Base-by-base conservation (phyloP, 73 alveolate genomes). In the Symbiodinium pilosum region DNA sequence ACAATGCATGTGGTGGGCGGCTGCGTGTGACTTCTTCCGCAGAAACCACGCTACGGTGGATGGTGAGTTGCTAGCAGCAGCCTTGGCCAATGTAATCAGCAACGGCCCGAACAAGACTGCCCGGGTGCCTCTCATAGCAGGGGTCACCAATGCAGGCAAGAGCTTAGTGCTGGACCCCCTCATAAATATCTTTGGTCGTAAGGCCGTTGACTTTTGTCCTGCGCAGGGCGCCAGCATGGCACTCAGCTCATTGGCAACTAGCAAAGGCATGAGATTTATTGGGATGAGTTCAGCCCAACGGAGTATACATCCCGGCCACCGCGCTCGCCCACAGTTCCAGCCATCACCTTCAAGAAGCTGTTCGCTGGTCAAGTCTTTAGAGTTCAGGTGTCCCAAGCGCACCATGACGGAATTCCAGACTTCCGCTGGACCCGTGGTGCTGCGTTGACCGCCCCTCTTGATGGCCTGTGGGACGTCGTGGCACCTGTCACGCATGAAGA, bases 101-200 rank as follows among this genome's bases (percentile, higher is more conserved):
- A n/a, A n/a, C n/a, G n/a, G n/a, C n/a, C n/a, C n/a, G n/a, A n/a
- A n/a, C n/a, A n/a, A n/a, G n/a, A n/a, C n/a, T n/a, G n/a, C n/a
- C n/a, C n/a, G n/a, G n/a, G n/a, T n/a, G n/a, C n/a, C n/a, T 43
- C 3, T 84, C 64, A 40, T 84, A 26, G 24, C 42, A 7, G 68
- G 92, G 24, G 21, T 36, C 43, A 84, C 73, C 92, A 84, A 84
- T 24, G 71, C 73, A 28, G 92, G 92, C 71, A 84, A 84, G 71
- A 84, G 73, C 92, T 24, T 32, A 11, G 28, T 43, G 64, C 34
- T 84, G 92, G 73, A 84, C 43, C 73, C 71, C 16, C 21, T 84
- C 1, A 71, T 42, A 24, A 21, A 42, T 14, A 43, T 84, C 39
- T 81, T 81, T 36, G 87, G 87, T 3, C 20, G 87, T 3, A 34